Evolutionary conservation across 768 basidiomycete species (phyloP), one percentile per base, ranked within the genome.

Genomic region (Holtermannia corniformis): DNA sequence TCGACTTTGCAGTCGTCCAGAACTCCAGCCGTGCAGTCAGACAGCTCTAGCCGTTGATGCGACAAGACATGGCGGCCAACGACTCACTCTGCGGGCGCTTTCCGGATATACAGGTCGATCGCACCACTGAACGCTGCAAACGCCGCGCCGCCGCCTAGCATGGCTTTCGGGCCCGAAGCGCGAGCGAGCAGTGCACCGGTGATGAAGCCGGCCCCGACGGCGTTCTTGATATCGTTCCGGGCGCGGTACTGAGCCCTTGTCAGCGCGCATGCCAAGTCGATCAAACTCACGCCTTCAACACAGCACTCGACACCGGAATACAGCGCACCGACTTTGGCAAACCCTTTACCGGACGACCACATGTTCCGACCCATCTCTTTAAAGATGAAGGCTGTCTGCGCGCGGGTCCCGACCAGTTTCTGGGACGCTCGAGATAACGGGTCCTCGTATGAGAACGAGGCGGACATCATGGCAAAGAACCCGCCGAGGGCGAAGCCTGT

Each of bases 271-370:
- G 45, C 20, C 25, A 23, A 21, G 25, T 25, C 10, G 45, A 47
- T 44, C 11, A 42, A 23, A 82, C 90, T 68, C 73, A 87, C 92
- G 60, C 84, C 86, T 75, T 97, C 93, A 51, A 96, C 85, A 51
- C 89, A 83, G 63, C 93, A 97, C 74, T 97, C 93, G 5, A 88
- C 82, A 23, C 92, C 91, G n/a, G 90, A 85, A 70, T 87, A 97
- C 42, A 97, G 65, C 12, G 87, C 87, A 16, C 90, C 93, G 44
- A 97, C 88, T 76, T 90, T 92, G 0, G 83, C 91, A 65, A 96
- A 96, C 0, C 89, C 85, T 72, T 85, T 91, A 19, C 93, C 92
- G 46, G 78, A 86, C 24, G 78, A 77, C 82, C 82, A 89, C 89
- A 96, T 93, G 27, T 84, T 85, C 59, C 78, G 81, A 1, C 92